Base-by-base conservation (phyloP, 148 eudicot species). In the Vaccinium corymbosum region DNA sequence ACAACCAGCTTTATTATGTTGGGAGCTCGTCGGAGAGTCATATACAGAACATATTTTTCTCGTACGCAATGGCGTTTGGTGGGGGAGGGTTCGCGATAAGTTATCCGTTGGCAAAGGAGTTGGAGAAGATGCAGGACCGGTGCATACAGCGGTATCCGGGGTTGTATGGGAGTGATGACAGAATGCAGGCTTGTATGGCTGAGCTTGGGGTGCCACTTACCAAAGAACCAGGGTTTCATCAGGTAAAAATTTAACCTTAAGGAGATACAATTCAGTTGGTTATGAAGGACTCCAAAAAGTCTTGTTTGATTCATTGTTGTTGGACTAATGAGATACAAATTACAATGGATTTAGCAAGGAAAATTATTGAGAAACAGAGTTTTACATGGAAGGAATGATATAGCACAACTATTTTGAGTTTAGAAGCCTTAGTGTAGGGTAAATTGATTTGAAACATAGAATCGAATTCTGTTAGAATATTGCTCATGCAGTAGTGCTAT, bases 11-110 rank as follows among this genome's bases (percentile, higher is more conserved):
- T 12, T 92, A 91, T 53, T 92, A 91, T 55, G 83, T 92, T 1
- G 93, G 94, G 66, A 85, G 90, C 81, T 82, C 83, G 46, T 92
- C 92, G 1, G 94, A 92, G 82, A 90, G 91, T 51, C 94, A 92
- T 59, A 87, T 90, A n/a, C 94, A 92, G 81, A 92, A 92, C 55
- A 92, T 92, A 12, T 83, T 59, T 61, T 88, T 88, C 82, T 88
- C 89, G 1, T 88, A 88, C 13, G 22, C 82, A 0, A 88, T 88
- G 89, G 89, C 89, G 0, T 88, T 74, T 55, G 89, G 89, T 0
- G 89, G 89, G 0, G 89, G 89, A 7, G 89, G 89, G 57, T 88
- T 88, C n/a, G 89, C 89, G 19, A 83, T 88, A 42, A 88, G 89
- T 49, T 88, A 88, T 56, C 87, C 89, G 1, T 57, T 88, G 86